These are phyloP conservation scores for Achaetomium macrosporum DNA, from an alignment of 2,329 filamentous ascomycete species.

Conservation along the genomic window DNA sequence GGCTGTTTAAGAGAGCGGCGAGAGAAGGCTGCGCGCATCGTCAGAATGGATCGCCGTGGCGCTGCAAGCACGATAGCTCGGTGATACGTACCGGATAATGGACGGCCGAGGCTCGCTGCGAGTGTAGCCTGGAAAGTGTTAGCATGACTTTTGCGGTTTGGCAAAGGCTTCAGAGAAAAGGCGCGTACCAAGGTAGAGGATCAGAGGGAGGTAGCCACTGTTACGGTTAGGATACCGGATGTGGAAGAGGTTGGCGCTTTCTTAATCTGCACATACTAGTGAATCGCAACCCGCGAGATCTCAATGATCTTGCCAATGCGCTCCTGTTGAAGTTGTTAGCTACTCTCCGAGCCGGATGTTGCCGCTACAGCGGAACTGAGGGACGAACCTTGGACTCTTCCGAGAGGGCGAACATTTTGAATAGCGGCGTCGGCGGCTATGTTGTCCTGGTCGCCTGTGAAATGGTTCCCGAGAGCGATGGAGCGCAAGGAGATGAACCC, in stretches of 20 bases:
- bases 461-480: not conserved
- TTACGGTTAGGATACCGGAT: constrained; percentile 31
- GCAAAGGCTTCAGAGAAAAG: constrained; percentile 8
- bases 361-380: not conserved
- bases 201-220: constrained; percentile 92
- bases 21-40: constrained; percentile 46
- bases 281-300: constrained; percentile 84
- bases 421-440: not conserved
- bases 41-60: not conserved
- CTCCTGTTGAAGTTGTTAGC: constrained; percentile 56
- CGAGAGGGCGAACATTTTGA: constrained; percentile 60
- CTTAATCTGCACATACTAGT: constrained; percentile 64
- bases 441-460: not conserved
- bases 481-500: not conserved
- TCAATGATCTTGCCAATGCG: constrained; percentile 97
- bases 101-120: constrained; percentile 87
- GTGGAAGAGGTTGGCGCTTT: not conserved
- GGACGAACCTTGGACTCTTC: constrained; percentile 86
- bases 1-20: constrained; percentile 52
- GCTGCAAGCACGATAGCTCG: constrained; percentile 12
- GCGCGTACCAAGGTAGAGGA: constrained; percentile 86
- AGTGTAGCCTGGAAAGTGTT: constrained; percentile 65
- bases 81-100: constrained; percentile 46
- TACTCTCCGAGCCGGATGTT: not conserved
- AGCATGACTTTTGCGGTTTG: constrained; percentile 5